A percentile compares a stretch with the other conserved stretches of the same genome.
phyloP scores from a whole-genome alignment of 148 eudicot species.

The Cornus florida region DNA sequence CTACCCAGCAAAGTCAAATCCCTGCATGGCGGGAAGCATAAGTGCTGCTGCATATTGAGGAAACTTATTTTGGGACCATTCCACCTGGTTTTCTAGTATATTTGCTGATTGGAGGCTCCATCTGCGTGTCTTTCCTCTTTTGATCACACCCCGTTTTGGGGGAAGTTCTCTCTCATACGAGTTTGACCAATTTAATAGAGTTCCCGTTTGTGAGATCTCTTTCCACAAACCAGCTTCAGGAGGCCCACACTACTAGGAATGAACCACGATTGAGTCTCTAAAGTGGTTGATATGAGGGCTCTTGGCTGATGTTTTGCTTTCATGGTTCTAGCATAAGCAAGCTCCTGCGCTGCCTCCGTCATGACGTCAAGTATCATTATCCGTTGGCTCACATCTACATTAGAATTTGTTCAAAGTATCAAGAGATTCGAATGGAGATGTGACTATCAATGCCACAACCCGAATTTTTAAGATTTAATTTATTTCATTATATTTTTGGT shows the following conservation, averaged over 20 bases:
- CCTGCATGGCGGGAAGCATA: conserved; percentile 97
- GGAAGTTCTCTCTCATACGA: conserved; percentile 89
- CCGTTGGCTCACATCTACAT: conserved; percentile 82
- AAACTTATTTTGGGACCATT: conserved; percentile 68
- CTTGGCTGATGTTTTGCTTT: conserved; percentile 38
- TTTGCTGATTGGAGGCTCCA: conserved; percentile 49
- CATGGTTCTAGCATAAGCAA: conserved; percentile 55
- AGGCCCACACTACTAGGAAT: conserved; percentile 71
- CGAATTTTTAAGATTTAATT: no score
- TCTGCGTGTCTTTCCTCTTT: conserved; percentile 74
- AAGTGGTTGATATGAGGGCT: conserved; percentile 53
- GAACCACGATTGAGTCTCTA: conserved; percentile 80
- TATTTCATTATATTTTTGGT: no score
- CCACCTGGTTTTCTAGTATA: conserved; percentile 39
- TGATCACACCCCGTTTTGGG: conserved; percentile 43
- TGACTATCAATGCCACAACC: conserved; percentile 58
- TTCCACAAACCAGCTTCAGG: conserved; percentile 85
- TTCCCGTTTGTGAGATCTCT: conserved; percentile 54
- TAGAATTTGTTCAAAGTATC: conserved; percentile 70
- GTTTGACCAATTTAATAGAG: conserved; percentile 73
- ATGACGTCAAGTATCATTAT: conserved; percentile 88
- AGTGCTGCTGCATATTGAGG: conserved; percentile 92
- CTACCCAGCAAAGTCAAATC: conserved; percentile 86
- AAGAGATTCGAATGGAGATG: conserved; percentile 71
- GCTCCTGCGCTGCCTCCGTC: conserved; percentile 91